phyloP scores from a whole-genome alignment of 768 basidiomycete species.

The Pisolithus orientalis region DNA sequence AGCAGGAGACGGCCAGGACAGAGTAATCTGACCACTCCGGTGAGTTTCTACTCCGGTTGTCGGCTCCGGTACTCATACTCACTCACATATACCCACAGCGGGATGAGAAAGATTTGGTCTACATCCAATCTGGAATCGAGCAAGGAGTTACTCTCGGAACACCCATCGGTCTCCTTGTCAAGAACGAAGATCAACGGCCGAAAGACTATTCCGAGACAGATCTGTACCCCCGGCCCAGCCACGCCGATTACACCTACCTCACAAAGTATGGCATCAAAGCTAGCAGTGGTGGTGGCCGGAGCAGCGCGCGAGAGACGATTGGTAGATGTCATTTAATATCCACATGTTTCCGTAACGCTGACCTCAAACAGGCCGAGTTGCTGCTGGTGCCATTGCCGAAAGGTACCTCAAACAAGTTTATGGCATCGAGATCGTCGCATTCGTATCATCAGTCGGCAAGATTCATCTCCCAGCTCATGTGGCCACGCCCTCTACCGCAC shows the following conservation, averaged over 20 bases:
- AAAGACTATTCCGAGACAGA: conserved; percentile 99
- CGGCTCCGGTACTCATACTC: background rate
- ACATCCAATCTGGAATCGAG: conserved; percentile 90
- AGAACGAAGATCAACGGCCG: conserved; percentile 96
- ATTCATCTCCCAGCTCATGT: conserved; percentile 64
- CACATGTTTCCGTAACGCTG: conserved; percentile 3
- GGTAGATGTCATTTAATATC: conserved; percentile 39
- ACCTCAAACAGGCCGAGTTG: conserved; percentile 69
- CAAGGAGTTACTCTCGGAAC: conserved; percentile 94
- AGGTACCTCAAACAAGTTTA: conserved; percentile 83
- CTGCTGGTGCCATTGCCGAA: conserved; percentile 97
- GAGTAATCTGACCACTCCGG: conserved; percentile 93
- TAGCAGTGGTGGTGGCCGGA: conserved; percentile 91
- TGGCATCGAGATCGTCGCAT: conserved; percentile 93
- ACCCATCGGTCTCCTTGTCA: conserved; percentile 93
- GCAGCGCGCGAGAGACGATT: conserved; percentile 94
- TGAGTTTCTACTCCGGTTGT: conserved; percentile 32
- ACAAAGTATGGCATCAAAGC: conserved; percentile 98
- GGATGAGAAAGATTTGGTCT: conserved; percentile 92
- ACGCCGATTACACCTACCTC: conserved; percentile 97
- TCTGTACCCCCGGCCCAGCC: conserved; percentile 92
- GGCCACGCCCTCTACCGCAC: conserved; percentile 34
- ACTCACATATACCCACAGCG: conserved; percentile 43
- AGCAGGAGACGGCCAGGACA: conserved; percentile 92
- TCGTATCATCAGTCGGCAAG: conserved; percentile 95